Base-by-base conservation (phyloP, 495 filamentous ascomycete species). In the Aspergillus incahuasiensis region DNA sequence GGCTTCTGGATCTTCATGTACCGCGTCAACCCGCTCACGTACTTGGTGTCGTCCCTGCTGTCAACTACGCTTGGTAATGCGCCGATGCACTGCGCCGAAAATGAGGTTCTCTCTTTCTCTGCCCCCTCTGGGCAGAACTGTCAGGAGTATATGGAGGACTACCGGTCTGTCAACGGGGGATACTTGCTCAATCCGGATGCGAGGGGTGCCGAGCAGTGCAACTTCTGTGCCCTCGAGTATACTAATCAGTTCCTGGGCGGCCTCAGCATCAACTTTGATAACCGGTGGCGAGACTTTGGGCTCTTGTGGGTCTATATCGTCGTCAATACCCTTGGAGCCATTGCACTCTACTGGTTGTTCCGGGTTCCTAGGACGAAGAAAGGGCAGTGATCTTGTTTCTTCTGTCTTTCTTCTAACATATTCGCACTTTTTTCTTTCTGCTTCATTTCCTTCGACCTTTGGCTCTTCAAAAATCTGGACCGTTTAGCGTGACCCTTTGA, bases 1-100 rank as follows among this genome's bases (percentile, higher is more conserved):
- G 71, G 79, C 16, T 90, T 89, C 76, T 88, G 84, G 85, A 84
- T 84, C 58, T 87, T 86, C 71, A 83, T 86, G 79, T 86, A 87
- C 64, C 78, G 81, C 34, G 74, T 85, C 60, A 83, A 79, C 19
- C 84, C 85, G 9, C 78, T 87, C 45, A 83, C 79, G 0, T 87
- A 88, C 59, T 64, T 59, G n/a, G 50, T 56, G 2, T 47, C 50
- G 3, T 41, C 44, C 8, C 18, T 63, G 8, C 30, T 59, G 5
- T 72, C 80, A 0, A 68, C 74, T 60, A 86, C 9, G 77, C 78
- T 54, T 76, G 83, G 50, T 73, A 76, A 42, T 38, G 59, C 59
- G 0, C 24, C 66, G 0, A 79, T 86, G 6, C 35, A 65, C 0
- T 89, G 86, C 66, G 71, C 80, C 12, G 16, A 56, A 0, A 76